phyloP scores from a whole-genome alignment of 1,139 yeast species.

The Saccharomyces hybrid region DNA sequence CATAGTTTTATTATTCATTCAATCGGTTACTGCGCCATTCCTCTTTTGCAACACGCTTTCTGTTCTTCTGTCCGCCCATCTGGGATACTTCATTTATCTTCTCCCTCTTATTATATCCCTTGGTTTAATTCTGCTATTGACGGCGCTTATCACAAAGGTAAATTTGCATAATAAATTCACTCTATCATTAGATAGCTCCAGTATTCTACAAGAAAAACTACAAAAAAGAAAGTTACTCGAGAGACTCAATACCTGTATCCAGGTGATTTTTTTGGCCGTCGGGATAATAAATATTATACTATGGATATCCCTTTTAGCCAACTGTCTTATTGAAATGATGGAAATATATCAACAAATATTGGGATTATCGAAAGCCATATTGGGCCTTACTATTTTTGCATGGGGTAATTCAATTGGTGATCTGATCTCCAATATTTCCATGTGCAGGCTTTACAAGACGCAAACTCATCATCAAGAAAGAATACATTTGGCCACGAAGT shows the following conservation, averaged over 20 bases:
- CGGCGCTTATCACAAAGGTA: conserved; percentile 11
- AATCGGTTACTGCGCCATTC: conserved; percentile 21
- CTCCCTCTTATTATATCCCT: conserved; percentile 11
- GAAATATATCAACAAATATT: conserved; percentile 34
- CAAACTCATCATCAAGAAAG: conserved; percentile 18
- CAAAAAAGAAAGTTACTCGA: background rate
- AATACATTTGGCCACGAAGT: conserved; percentile 25
- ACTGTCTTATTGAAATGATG: conserved; percentile 48
- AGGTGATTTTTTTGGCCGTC: conserved; percentile 23
- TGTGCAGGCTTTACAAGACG: conserved; percentile 30
- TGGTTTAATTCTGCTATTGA: conserved; percentile 6
- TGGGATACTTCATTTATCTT: conserved; percentile 7
- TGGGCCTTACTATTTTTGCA: conserved; percentile 85
- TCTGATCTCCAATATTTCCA: conserved; percentile 71
- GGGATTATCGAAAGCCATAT: conserved; percentile 58
- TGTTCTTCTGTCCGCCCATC: conserved; percentile 10
- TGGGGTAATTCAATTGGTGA: conserved; percentile 94
- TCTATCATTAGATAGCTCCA: conserved; percentile 8
- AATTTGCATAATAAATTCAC: conserved; percentile 18
- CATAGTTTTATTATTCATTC: conserved; percentile 16
- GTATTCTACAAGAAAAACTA: background rate
- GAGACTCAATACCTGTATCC: conserved; percentile 2
- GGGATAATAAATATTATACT: conserved; percentile 87
- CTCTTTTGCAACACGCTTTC: conserved; percentile 15
- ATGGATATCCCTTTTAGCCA: conserved; percentile 50